Evolutionary conservation across 768 basidiomycete genomes (phyloP).

Genomic region (Panellus pusillus): DNA sequence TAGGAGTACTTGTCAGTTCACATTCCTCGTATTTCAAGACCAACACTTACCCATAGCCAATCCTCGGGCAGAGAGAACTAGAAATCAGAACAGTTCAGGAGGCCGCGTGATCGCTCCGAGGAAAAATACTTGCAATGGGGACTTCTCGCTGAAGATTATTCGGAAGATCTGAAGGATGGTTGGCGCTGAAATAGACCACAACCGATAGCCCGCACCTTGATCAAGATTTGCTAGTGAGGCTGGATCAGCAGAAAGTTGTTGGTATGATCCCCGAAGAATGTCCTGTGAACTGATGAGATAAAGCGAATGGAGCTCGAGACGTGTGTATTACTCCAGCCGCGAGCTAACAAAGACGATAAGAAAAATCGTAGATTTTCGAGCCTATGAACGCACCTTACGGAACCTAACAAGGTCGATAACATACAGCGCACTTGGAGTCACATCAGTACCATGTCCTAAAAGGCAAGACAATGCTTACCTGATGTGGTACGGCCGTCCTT

Average conservation of each 20-base stretch:
- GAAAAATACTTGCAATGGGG: conserved; percentile 72
- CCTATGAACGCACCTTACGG: conserved; percentile 62
- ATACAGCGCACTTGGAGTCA: conserved; percentile 74
- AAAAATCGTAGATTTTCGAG: not conserved
- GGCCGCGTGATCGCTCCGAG: not conserved
- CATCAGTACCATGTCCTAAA: conserved; percentile 6
- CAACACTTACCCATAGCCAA: conserved; percentile 85
- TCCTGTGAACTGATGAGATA: conserved; percentile 47
- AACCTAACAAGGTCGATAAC: conserved; percentile 95
- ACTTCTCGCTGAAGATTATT: conserved; percentile 92
- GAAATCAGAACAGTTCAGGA: not conserved
- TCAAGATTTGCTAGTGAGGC: conserved; percentile 93
- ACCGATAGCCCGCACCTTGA: conserved; percentile 58
- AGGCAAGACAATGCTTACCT: conserved; percentile 50
- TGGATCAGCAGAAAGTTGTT: conserved; percentile 91
- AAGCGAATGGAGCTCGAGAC: not conserved
- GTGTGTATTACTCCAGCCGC: conserved; percentile 47
- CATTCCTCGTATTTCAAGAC: not conserved
- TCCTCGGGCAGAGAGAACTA: conserved; percentile 88
- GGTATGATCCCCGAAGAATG: conserved; percentile 88
- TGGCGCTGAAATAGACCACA: not conserved
- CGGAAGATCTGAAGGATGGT: conserved; percentile 68
- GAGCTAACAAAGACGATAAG: conserved; percentile 33
- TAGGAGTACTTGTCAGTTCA: conserved; percentile 28
- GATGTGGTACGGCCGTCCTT: conserved; percentile 90